Evolutionary conservation across 441 rosid genomes (phyloP).

Genomic region (Euphorbia celastroides): DNA sequence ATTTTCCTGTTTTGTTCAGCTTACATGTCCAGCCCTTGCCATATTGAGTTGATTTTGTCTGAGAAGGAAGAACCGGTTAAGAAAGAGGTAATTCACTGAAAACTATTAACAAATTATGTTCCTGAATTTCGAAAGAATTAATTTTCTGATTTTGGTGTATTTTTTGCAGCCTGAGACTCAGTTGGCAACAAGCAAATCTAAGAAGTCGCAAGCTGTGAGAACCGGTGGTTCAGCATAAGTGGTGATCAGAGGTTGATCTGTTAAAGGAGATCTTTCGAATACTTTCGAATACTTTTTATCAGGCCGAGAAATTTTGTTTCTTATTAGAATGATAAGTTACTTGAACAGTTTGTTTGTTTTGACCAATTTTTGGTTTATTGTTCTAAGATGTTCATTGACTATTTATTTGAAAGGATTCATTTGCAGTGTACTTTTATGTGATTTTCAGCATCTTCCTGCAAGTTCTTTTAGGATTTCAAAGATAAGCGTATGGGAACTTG

Average conservation of each 20-base stretch:
- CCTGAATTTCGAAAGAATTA: background rate
- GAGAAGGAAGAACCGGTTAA: constrained; percentile 91
- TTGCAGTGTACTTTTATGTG: background rate
- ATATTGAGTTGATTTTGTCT: constrained; percentile 75
- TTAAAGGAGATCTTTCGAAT: constrained; percentile 6
- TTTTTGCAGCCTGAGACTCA: constrained; percentile 59
- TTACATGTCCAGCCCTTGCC: constrained; percentile 96
- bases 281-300: background rate
- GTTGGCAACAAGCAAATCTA: constrained; percentile 56
- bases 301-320: constrained; percentile 18
- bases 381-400: constrained; percentile 18
- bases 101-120: background rate
- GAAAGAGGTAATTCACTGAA: constrained; percentile 57
- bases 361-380: constrained; percentile 11
- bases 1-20: constrained; percentile 36
- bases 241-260: background rate
- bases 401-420: constrained; percentile 11
- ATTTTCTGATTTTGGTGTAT: background rate
- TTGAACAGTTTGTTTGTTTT: constrained; percentile 16
- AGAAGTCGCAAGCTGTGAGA: constrained; percentile 35
- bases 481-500: too few relatives aligned
- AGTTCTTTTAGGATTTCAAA: too few relatives aligned
- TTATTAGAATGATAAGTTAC: constrained; percentile 20
- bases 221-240: constrained; percentile 27
- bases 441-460: background rate